Base-by-base conservation (phyloP, 1,139 yeast genomes). In the Sugiyamaella neomexicana region DNA sequence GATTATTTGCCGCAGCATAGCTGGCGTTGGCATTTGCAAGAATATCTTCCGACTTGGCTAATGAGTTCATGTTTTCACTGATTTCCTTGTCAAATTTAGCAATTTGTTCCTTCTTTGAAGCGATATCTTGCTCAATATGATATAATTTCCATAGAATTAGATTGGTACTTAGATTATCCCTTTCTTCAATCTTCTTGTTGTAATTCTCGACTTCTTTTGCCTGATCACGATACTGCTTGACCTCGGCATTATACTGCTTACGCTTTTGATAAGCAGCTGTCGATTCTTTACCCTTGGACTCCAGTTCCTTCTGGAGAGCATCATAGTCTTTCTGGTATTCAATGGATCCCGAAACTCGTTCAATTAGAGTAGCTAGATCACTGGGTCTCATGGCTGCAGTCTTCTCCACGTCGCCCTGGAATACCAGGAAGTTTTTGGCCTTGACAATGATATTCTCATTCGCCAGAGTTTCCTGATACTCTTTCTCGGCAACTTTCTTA, bases 341-440 rank as follows among this genome's bases (percentile, higher is more conserved):
- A 5, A 74, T 72, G 0, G 97, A 86, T 0, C 97, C 97, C 58
- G 95, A 86, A 29, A 93, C 83, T 25, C 82, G 83, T 70, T 93
- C 99, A 54, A 95, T 75, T 59, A 91, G 72, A 48, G 74, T 78
- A 2, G 96, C 82, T 58, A 93, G 75, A 47, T 89, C 96, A 43
- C 73, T 72, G 0, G 98, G 82, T 0, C 93, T 83, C 68, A 91
- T 96, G 1, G 96, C 80, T 0, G 99, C 99, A 51, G 93, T 85
- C 62, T 86, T 86, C 68, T 93, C 99, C 47, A 93, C 96, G 67
- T 93, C 98, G 55, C 99, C 99, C 73, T 93, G 99, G 68, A 93
- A 91, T 13, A 95, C 98, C 59, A 93, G 73, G 66, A 93, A 93
- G 69, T 95, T 91, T 65, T 91, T 81, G 1, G 97, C 97, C 67